Evolutionary conservation across 2,329 filamentous ascomycete species (phyloP).

Genomic region (Aspergillus phoenicis): DNA sequence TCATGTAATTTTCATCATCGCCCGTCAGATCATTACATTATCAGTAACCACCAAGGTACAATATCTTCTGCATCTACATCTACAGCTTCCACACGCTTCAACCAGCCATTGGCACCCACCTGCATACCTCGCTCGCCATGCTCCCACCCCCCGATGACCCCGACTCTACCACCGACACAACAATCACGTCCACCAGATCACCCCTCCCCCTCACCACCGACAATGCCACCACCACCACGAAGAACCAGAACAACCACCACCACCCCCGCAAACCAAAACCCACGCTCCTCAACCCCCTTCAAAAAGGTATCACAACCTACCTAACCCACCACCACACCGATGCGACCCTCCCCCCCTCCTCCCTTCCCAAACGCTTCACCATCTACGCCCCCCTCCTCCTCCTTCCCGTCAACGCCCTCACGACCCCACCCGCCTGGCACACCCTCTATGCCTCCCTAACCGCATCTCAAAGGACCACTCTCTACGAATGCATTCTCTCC

Average conservation of each 20-base stretch:
- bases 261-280: neutral
- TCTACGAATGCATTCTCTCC: conserved; percentile 48
- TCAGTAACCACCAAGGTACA: no score
- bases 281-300: conserved; percentile 31
- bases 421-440: conserved; percentile 30
- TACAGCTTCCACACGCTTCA: no score
- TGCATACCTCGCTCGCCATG: no score
- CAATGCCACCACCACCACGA: neutral
- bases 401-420: conserved; percentile 54
- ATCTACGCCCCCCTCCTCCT: conserved; percentile 62
- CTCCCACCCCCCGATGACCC: no score
- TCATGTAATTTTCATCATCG: no score
- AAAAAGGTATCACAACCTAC: conserved; percentile 35
- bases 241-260: neutral
- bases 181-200: no score
- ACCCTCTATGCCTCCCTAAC: conserved; percentile 32
- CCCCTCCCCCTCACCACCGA: no score
- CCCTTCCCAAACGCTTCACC: conserved; percentile 53
- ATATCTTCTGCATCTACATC: no score
- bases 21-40: no score
- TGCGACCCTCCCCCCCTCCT: neutral
- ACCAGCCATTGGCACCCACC: no score
- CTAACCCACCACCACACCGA: conserved; percentile 24
- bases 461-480: conserved; percentile 30
- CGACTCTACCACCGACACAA: no score